Percentiles rank a stretch among this genome's conserved stretches.
These are phyloP conservation scores for Arthrobotrys entomopaga DNA, from an alignment of 2,329 filamentous ascomycete species.

Conservation along the genomic window DNA sequence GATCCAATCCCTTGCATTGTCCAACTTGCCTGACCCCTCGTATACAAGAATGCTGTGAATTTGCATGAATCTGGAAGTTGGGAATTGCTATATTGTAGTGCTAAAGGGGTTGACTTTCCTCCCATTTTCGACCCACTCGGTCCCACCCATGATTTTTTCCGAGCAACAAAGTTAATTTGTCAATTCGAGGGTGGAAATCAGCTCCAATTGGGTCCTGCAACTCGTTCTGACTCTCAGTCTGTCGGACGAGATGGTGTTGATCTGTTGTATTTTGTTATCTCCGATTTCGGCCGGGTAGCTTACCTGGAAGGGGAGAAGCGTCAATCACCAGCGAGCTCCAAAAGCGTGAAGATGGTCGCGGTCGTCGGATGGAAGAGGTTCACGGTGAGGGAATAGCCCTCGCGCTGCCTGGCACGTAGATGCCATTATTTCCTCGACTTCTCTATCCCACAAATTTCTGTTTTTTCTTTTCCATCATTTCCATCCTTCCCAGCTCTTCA, in stretches of 20 bases:
- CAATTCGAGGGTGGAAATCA: no score
- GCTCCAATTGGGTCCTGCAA: no score
- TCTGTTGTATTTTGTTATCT: conserved; percentile 39
- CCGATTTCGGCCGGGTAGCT: conserved; percentile 42
- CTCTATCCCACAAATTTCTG: background rate
- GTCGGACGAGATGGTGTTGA: conserved; percentile 2
- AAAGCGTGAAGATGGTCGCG: background rate
- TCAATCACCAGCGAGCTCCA: background rate
- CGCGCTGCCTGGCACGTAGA: background rate
- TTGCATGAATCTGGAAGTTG: no score
- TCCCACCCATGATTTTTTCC: no score
- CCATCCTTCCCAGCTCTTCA: background rate
- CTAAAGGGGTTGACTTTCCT: no score
- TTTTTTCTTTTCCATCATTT: background rate
- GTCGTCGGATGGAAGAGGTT: background rate
- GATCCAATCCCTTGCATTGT: no score
- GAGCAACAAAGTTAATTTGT: no score
- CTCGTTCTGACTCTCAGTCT: background rate
- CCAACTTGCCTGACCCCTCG: no score
- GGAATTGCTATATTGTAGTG: no score
- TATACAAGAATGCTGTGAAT: no score
- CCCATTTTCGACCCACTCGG: no score
- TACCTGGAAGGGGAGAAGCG: conserved; percentile 16
- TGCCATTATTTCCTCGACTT: background rate
- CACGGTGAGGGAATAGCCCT: background rate